Evolutionary conservation across 192 early-diverging fungal genomes (phyloP).

Genomic region (Linnemannia hyalina): DNA sequence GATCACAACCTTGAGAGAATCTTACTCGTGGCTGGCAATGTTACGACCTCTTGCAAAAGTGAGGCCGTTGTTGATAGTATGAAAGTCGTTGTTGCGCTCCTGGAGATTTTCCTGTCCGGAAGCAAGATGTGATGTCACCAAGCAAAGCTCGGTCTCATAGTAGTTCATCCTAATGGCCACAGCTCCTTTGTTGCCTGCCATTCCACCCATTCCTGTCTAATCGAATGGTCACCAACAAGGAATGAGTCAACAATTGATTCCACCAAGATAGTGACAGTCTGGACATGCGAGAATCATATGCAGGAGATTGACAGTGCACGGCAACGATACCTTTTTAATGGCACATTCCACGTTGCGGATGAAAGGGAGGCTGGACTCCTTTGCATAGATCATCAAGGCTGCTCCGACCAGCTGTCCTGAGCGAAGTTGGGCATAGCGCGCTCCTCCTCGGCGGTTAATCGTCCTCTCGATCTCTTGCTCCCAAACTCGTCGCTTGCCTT

Average conservation of each 20-base stretch:
- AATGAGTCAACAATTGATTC: too few species aligned
- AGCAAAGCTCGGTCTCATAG: conserved; percentile 88
- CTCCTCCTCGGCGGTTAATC: conserved; percentile 58
- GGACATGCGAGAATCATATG: background rate
- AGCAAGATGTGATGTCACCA: conserved; percentile 95
- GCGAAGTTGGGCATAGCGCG: conserved; percentile 83
- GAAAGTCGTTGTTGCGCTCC: conserved; percentile 89
- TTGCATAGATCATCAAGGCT: conserved; percentile 89
- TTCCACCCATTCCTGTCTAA: conserved; percentile 94
- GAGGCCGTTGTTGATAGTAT: conserved; percentile 81
- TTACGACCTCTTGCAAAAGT: conserved; percentile 77
- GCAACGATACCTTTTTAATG: conserved; percentile 73
- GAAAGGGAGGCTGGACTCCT: conserved; percentile 71
- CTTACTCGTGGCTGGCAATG: conserved; percentile 86
- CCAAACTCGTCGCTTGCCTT: conserved; percentile 57
- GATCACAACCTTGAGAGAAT: background rate
- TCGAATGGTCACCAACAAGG: background rate
- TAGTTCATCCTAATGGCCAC: conserved; percentile 91
- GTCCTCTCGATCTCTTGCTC: conserved; percentile 65
- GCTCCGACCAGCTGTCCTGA: conserved; percentile 93
- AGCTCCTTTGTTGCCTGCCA: conserved; percentile 98
- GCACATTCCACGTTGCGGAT: conserved; percentile 88
- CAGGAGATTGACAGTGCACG: too few species aligned
- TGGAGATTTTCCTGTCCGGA: conserved; percentile 81
- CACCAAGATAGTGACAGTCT: background rate